phyloP scores from a whole-genome alignment of 768 basidiomycete species.

The Rhizopogon rudus region DNA sequence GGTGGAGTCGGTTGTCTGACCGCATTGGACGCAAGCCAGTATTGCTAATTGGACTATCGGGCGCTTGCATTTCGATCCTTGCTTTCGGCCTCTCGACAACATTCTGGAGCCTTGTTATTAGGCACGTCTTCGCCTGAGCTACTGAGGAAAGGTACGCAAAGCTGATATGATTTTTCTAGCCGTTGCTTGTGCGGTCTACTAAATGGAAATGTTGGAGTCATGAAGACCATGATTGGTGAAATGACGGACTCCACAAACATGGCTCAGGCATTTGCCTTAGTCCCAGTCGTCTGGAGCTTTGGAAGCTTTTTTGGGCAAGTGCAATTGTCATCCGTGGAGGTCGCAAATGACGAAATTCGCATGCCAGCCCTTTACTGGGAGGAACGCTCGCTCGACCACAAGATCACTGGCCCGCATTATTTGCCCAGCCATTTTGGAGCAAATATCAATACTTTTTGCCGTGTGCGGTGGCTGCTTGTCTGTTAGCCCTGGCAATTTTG shows the following conservation, averaged over 20 bases:
- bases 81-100: slow-evolving; percentile 59
- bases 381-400: slow-evolving; percentile 53
- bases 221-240: slow-evolving; percentile 68
- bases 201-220: slow-evolving; percentile 44
- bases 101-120: slow-evolving; percentile 48
- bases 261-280: slow-evolving; percentile 28
- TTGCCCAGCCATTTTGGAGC: slow-evolving; percentile 34
- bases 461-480: too few species aligned
- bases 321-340: neutral
- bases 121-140: slow-evolving; percentile 26
- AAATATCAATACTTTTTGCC: neutral
- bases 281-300: slow-evolving; percentile 22
- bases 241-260: slow-evolving; percentile 38
- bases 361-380: slow-evolving; percentile 47
- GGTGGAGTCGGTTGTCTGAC: slow-evolving; percentile 63
- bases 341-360: neutral
- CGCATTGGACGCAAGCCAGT: slow-evolving; percentile 57
- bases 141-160: neutral
- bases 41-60: slow-evolving; percentile 48
- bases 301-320: slow-evolving; percentile 32
- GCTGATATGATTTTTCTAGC: slow-evolving; percentile 7
- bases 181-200: slow-evolving; percentile 30
- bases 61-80: slow-evolving; percentile 46
- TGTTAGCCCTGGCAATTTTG: too few species aligned
- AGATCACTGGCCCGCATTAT: slow-evolving; percentile 46